Conservation (phyloP, 1,284 basidiomycete genomes). For the Fomitopsis schrenkii region DNA sequence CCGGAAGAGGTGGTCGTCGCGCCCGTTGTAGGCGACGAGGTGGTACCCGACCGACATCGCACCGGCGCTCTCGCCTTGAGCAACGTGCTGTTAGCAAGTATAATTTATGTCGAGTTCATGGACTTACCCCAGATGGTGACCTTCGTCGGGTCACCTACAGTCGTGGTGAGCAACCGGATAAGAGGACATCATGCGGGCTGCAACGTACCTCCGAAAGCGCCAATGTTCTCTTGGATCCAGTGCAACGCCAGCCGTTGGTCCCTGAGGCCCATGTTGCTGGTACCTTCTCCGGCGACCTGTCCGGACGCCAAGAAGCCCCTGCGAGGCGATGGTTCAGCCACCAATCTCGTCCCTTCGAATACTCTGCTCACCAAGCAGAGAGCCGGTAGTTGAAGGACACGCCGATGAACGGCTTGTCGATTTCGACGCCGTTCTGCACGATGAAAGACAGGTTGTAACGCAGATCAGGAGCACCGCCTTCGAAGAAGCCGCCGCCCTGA, state of each 20-base stretch:
- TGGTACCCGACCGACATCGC: background rate
- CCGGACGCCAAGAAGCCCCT: background rate
- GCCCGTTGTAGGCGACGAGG: background rate
- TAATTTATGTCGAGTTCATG: background rate
- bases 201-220: background rate
- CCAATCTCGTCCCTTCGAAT: too few relatives aligned
- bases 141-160: background rate
- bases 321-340: background rate
- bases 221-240: background rate
- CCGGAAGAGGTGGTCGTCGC: background rate
- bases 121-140: background rate
- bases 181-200: too few relatives aligned
- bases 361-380: background rate
- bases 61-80: background rate
- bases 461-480: background rate
- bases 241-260: background rate
- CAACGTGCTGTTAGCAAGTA: background rate
- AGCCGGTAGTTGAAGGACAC: background rate
- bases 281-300: background rate
- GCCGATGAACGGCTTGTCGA: background rate
- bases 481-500: background rate
- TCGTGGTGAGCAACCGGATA: background rate
- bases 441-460: constrained; percentile 1
- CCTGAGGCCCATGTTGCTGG: background rate
- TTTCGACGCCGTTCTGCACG: background rate